Conservation (phyloP, 1,284 basidiomycete genomes). For the Ganoderma leucocontextum region DNA sequence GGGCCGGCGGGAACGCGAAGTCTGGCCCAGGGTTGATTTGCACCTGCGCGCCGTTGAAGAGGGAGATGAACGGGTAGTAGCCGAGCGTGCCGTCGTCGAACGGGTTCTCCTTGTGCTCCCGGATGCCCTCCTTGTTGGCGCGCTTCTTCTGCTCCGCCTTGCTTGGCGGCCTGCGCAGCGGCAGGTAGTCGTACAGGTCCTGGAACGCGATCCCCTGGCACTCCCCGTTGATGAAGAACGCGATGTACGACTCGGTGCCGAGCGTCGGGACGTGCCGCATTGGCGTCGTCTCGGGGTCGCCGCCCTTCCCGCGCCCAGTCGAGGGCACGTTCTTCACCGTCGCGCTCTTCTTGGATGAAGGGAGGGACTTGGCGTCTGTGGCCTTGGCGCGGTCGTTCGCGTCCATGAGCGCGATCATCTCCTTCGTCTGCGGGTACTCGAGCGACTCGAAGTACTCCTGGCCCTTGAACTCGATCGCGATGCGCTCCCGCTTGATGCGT, state of each 20-base stretch:
- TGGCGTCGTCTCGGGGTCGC: constrained; percentile 45
- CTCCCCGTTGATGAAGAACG: constrained; percentile 94
- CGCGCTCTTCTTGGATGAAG: constrained; percentile 73
- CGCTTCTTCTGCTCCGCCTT: constrained; percentile 62
- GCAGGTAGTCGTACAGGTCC: constrained; percentile 92
- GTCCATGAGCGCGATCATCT: constrained; percentile 91
- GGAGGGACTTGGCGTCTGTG: constrained; percentile 62
- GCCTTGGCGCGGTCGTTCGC: constrained; percentile 54
- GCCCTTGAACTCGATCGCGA: constrained; percentile 95
- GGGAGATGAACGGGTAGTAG: constrained; percentile 94
- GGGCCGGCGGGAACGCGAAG: constrained; percentile 82
- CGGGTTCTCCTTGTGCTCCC: constrained; percentile 81
- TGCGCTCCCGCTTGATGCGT: constrained; percentile 83
- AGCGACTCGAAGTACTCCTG: constrained; percentile 96
- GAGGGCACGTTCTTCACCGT: constrained; percentile 70
- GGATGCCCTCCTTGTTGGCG: constrained; percentile 65
- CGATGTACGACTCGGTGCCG: constrained; percentile 73
- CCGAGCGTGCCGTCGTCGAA: constrained; percentile 96
- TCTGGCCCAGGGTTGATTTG: constrained; percentile 88
- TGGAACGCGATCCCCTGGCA: constrained; percentile 88
- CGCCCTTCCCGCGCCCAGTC: constrained; percentile 39
- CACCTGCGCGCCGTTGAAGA: constrained; percentile 92
- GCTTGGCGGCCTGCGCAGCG: constrained; percentile 71
- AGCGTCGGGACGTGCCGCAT: constrained; percentile 80
- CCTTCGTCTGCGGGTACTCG: constrained; percentile 92